Evolutionary conservation across 768 basidiomycete genomes (phyloP).

Genomic region (Solioccasus polychromus): DNA sequence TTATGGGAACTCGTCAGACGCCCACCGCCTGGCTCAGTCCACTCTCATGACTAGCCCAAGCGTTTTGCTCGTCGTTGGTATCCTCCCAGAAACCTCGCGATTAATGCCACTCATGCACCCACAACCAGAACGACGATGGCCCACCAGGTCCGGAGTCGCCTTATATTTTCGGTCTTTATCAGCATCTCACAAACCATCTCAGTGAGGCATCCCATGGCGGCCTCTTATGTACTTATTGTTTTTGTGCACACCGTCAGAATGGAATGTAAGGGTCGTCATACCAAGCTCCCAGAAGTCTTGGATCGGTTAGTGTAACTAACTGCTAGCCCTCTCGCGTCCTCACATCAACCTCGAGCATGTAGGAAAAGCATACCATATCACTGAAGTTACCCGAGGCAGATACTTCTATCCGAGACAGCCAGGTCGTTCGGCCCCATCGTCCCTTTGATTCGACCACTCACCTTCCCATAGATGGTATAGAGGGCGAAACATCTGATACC

Average conservation of each 20-base stretch:
- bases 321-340: neutral
- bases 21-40: neutral
- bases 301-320: conserved; percentile 56
- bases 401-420: conserved; percentile 75
- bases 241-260: conserved; percentile 43
- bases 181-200: conserved; percentile 52
- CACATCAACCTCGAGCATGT: conserved; percentile 1
- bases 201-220: conserved; percentile 39
- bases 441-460: neutral
- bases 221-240: conserved; percentile 7
- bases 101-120: conserved; percentile 1
- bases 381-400: conserved; percentile 61
- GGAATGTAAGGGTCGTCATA: conserved; percentile 78
- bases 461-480: conserved; percentile 42
- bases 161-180: conserved; percentile 70
- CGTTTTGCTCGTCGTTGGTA: conserved; percentile 45
- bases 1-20: conserved; percentile 24
- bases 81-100: neutral
- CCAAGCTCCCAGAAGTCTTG: conserved; percentile 84
- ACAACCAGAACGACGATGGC: conserved; percentile 75
- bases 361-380: conserved; percentile 84
- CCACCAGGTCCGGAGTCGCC: conserved; percentile 74
- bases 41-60: conserved; percentile 15
- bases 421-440: conserved; percentile 29
- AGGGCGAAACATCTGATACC: conserved; percentile 60